These are phyloP conservation scores for Arthroderma uncinatum DNA, from an alignment of 2,329 filamentous ascomycete species.

Conservation along the genomic window DNA sequence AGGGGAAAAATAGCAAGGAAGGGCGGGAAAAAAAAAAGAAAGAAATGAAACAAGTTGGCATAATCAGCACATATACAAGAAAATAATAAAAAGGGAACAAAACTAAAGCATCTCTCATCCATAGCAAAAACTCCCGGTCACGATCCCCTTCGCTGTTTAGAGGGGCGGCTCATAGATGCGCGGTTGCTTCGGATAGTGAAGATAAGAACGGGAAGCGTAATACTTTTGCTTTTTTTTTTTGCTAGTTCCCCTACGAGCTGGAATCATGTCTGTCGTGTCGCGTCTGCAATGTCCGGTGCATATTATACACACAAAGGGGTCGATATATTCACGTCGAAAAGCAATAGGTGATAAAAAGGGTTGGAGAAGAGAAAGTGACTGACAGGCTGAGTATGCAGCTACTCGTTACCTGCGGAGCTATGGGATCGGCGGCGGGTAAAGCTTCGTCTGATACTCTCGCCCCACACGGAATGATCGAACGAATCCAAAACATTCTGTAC, in stretches of 20 bases:
- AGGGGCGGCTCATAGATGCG: background rate
- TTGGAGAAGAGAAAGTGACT: background rate
- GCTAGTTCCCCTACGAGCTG: background rate
- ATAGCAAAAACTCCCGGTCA: background rate
- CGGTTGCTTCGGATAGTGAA: background rate
- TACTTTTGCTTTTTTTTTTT: background rate
- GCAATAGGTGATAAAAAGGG: background rate
- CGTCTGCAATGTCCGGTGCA: background rate
- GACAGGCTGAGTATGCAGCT: background rate
- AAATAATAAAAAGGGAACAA: background rate
- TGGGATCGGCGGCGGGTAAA: constrained; percentile 54
- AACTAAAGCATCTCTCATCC: constrained; percentile 1
- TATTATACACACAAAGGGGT: background rate
- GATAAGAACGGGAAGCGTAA: background rate
- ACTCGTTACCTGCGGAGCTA: background rate
- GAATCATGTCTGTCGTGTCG: constrained; percentile 4
- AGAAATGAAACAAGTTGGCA: background rate
- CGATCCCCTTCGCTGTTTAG: background rate
- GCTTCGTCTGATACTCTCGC: constrained; percentile 80
- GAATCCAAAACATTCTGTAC: constrained; percentile 70
- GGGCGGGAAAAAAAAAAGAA: background rate
- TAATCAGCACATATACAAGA: background rate
- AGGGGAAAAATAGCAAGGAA: background rate
- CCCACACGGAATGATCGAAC: constrained; percentile 83
- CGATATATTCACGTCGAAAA: background rate